Base-by-base conservation (phyloP, 139 green algal genomes). In the Penium margaritaceum region DNA sequence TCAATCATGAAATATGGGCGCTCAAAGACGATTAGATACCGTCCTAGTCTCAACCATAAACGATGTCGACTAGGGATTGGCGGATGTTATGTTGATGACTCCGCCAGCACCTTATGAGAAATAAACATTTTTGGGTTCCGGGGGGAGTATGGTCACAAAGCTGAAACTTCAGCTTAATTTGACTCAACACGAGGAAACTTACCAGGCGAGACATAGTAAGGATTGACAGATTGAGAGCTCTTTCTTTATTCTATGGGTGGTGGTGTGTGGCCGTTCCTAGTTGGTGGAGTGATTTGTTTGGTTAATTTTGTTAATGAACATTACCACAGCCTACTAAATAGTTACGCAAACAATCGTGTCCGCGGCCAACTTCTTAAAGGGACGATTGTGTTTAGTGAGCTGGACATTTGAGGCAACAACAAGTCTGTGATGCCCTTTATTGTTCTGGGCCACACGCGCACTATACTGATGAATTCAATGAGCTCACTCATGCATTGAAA, bases 41-140 rank as follows among this genome's bases (percentile, higher is more conserved):
- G 89, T 97, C 91, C 87, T 97, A 97, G 92, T 97, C 92, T 96
- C 90, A 96, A 96, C 91, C 91, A 95, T 96, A 96, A 96, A 96
- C 90, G 91, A 96, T 96, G 91, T 90, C 91, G 90, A 96, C 91
- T 96, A 95, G 90, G 90, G 90, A 95, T 93, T 92, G 89, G 90
- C 83, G 86, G 88, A 86, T 92, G 90, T 95, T 95, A 84, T 83
- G 88, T 95, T 86, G 85, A 95, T 95, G 90, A 96, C 91, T 87
- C 88, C 85, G 83, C 90, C 89, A 92, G 90, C 91, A 96, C 91
- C 91, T 96, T 93, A 92, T 91, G 90, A 96, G 90, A 96, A 96
- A 96, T 95, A 89, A 95, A 94, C 93, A 88, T 95, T 91, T 95
- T 94, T 94, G 89, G 90, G 87, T 94, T 95, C 90, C 90, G 86